Evolutionary conservation across 2,329 filamentous ascomycete genomes (phyloP), one percentile per base, ranked within the genome.

Genomic region (Akanthomyces dipterigenus): DNA sequence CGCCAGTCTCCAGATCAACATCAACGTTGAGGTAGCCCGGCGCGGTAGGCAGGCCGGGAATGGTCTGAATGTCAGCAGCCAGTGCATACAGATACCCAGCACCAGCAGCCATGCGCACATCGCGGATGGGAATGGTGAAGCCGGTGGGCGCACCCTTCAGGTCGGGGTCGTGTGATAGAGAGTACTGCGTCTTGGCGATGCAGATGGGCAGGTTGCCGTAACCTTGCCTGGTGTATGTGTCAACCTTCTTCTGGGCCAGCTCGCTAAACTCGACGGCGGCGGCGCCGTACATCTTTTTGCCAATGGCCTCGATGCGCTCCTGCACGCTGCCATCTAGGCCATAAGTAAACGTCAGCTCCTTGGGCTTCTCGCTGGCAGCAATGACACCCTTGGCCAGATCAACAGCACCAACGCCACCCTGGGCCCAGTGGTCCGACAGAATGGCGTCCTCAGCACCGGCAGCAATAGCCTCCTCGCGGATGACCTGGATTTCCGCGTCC

Each of bases 131-230:
- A 6, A 99, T 87, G 0, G 91, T 96, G 76, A 98, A 99, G 63
- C 93, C 95, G 4, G 88, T 90, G 26, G 95, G 95, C 9, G 95
- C 95, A 64, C 95, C 95, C 84, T 99, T 99, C 69, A 98, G 82
- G 12, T 90, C 87, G 2, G 93, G 89, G 73, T 99, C 92, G 75
- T 98, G 93, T 62, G 89, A 95, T 54, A 99, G 82, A 38, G 91
- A 96, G 80, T 99, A 99, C 76, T 99, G 95, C 16, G 95, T 99
- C 87, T 99, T 99, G 64, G 95, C 95, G 66, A 98, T 85, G 75
- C 95, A 99, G 71, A 98, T 96, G 40, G 95, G 95, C 66, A 99
- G 80, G 75, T 96, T 91, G 24, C 89, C 89, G 70, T 93, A 96
- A 50, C 95, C 95, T 76, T 98, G 95, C 72, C 86, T 86, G 36